Evolutionary conservation across 2,329 filamentous ascomycete genomes (phyloP), one percentile per base, ranked within the genome.

Genomic region (Pyricularia grisea): DNA sequence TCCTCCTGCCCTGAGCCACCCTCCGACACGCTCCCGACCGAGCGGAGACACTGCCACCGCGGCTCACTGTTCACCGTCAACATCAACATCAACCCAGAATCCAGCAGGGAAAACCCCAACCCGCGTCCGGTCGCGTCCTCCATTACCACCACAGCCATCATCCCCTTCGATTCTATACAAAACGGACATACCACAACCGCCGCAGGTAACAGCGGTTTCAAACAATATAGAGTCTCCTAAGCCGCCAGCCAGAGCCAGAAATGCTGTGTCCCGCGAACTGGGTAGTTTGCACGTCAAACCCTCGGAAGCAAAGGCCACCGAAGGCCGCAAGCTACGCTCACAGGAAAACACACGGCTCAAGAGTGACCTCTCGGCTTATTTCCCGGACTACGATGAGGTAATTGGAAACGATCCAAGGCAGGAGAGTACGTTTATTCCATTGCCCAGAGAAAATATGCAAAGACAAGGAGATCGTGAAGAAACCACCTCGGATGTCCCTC

Each of bases 331-430:
- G 76, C 82, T 97, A 77, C 88, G 94, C 71, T 97, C 93, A 68
- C 92, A 96, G 75, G 93, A 97, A 74, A 91, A 90, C 12, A 90
- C 90, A 67, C 86, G 92, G 73, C 90, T 93, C 80, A 97, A 96
- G 84, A 97, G 93, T 79, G 94, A 97, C 76, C 84, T 98, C 71
- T 90, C 93, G 55, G 87, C 88, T 66, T 98, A 97, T 80, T 97
- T 98, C 76, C 89, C 92, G 68, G 94, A 96, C 75, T 98, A 97
- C 79, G 94, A 97, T 79, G 92, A 97, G 77, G 87, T 97, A 73
- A 93, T 98, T 80, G 93, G 92, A 71, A 92, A 96, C 76, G 90
- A 92, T 72, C 87, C 89, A 58, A 90, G 90, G 74, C 90, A 94
- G 79, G 84, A 90, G 74, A 90, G 93, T 94, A 85, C 77, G 87